phyloP scores from a whole-genome alignment of 805 yeast genomes.

The Brettanomyces bruxellensis region DNA sequence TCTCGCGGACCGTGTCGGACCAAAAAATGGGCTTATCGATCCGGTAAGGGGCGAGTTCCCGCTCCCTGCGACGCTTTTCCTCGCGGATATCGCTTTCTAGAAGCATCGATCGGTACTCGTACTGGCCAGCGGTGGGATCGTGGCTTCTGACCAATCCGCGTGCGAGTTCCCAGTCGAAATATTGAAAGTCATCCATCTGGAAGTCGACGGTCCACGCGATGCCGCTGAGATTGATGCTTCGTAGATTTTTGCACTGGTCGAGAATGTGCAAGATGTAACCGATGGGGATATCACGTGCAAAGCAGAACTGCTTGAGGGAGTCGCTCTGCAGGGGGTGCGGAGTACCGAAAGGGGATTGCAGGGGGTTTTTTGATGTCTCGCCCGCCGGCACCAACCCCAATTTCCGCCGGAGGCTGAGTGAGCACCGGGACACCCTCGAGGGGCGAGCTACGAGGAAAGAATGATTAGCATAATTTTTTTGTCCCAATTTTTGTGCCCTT shows the following conservation, averaged over 20 bases:
- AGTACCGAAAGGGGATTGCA: conserved; percentile 24
- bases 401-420: neutral
- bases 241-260: conserved; percentile 56
- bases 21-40: conserved; percentile 16
- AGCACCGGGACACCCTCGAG: neutral
- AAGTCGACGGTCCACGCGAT: conserved; percentile 63
- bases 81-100: conserved; percentile 17
- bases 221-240: conserved; percentile 46
- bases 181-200: conserved; percentile 31
- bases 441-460: too few species aligned
- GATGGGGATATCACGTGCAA: conserved; percentile 67
- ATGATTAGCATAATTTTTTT: too few species aligned
- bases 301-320: conserved; percentile 52
- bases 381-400: neutral
- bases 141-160: conserved; percentile 9
- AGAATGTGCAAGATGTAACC: conserved; percentile 67
- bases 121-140: neutral
- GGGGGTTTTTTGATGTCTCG: neutral
- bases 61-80: conserved; percentile 11
- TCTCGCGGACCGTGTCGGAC: conserved; percentile 25
- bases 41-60: conserved; percentile 6
- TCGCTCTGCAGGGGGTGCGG: conserved; percentile 57
- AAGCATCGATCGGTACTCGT: conserved; percentile 22
- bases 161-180: conserved; percentile 26
- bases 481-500: too few species aligned